phyloP scores from a whole-genome alignment of 148 eudicot genomes.

The Vaccinium corymbosum region DNA sequence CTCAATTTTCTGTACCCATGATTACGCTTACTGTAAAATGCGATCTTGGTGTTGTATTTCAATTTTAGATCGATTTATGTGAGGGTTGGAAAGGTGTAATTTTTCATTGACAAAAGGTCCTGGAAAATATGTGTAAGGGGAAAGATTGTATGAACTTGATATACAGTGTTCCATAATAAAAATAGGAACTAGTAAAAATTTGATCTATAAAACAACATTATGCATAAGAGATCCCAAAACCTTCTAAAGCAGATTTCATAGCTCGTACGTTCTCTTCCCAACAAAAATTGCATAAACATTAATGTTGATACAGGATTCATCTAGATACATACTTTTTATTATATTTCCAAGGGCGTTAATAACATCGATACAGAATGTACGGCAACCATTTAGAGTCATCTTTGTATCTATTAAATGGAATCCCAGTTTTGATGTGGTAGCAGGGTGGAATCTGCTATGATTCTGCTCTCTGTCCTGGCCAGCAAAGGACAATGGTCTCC shows the following conservation, averaged over 20 bases:
- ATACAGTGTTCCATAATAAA: not conserved
- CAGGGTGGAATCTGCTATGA: not conserved
- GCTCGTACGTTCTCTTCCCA: constrained; percentile 8
- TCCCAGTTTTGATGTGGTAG: not conserved
- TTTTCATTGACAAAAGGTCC: not conserved
- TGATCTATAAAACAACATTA: not conserved
- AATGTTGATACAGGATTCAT: not conserved
- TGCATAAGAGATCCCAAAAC: not conserved
- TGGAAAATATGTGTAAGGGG: not conserved
- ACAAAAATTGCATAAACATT: not conserved
- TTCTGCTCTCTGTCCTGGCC: not conserved
- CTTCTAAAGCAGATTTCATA: not conserved
- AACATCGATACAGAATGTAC: too few species aligned
- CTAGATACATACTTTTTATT: not conserved
- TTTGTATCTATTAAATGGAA: not conserved
- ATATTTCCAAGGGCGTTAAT: not conserved
- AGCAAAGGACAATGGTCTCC: not conserved
- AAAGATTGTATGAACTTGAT: not conserved
- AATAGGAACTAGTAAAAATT: not conserved
- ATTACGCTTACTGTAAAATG: not conserved
- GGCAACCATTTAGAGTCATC: not conserved
- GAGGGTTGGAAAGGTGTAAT: not conserved
- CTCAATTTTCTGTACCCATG: not conserved
- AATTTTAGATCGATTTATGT: not conserved
- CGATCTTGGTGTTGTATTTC: not conserved